Evolutionary conservation across 768 basidiomycete genomes (phyloP), one percentile per base, ranked within the genome.

Genomic region (Boletus subparvulus): DNA sequence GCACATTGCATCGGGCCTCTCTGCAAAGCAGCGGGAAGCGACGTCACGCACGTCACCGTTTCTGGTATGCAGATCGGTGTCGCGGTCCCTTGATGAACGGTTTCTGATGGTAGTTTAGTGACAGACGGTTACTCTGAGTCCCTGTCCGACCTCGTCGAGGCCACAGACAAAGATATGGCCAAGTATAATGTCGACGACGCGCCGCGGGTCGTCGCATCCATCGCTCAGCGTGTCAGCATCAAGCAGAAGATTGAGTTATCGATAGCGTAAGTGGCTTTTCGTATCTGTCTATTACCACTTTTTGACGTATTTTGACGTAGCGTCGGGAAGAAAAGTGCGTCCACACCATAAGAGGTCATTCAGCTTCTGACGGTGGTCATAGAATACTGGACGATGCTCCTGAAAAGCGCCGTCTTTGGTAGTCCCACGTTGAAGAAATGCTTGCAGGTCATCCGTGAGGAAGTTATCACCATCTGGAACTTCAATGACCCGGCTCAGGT

Each of bases 211-310:
- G 4, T 52, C 24, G 57, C 62, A 8, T 13, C 47, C 26, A 64
- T 60, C 13, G 62, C 57, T 30, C 62, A 63, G 7, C 57, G 62
- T 11, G 39, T 64, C 36, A 55, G 47, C 4, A 52, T 64, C 30
- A 63, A 64, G 47, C 43, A 60, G 13, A 63, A 63, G 24, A 41
- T 63, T 2, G 62, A 64, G 3, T 17, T 26, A 39, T 63, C 61
- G 2, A 52, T 63, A 40, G 13, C 50, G 62, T 64, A 60, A 3
- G 56, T 47, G 4, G 3, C 5, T 5, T 24, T 40, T 33, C 19
- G 6, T 16, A 6, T 37, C 16, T 7, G 3, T 17, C 7, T 6
- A 19, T 41, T 7, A 4, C 11, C 24, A 16, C 37, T 35, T 35
- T 28, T 26, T 32, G 2, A 62, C 16, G 16, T 37, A 11, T 41